Evolutionary conservation across 257 asterid species (phyloP).

Genomic region (Nicotiana paniculata): DNA sequence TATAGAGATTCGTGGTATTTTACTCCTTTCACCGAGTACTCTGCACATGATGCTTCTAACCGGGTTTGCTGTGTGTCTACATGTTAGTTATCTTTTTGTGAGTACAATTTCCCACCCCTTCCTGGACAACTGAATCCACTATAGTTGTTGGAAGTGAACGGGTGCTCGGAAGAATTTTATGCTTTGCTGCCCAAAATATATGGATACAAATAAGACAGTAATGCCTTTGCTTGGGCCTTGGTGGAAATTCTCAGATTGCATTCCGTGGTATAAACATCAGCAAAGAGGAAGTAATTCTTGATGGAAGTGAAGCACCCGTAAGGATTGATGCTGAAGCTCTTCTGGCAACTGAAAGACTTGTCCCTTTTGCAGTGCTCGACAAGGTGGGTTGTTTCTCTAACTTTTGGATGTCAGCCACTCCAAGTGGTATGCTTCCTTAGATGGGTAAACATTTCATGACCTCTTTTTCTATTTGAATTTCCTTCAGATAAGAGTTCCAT

Average conservation of each 20-base stretch:
- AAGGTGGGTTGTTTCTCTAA: constrained; percentile 42
- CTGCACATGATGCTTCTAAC: neutral
- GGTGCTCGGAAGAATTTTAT: neutral
- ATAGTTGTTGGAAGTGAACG: neutral
- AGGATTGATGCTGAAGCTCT: constrained; percentile 82
- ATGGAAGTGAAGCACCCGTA: constrained; percentile 93
- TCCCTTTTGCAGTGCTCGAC: constrained; percentile 75
- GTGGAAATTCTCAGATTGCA: constrained; percentile 47
- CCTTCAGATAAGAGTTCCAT: constrained; percentile 77
- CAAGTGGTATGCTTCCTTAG: neutral
- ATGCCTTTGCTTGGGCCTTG: constrained; percentile 18
- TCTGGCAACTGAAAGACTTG: constrained; percentile 77
- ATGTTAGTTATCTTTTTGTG: neutral
- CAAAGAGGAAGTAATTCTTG: constrained; percentile 71
- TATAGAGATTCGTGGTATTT: neutral
- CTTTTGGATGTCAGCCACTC: neutral
- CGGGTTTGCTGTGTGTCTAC: neutral
- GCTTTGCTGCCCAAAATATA: constrained; percentile 2
- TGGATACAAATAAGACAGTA: neutral
- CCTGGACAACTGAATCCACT: neutral
- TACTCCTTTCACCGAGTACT: neutral
- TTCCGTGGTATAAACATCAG: constrained; percentile 80
- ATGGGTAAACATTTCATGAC: neutral
- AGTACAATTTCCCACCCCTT: neutral
- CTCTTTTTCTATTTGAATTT: neutral